These are phyloP conservation scores for Allium cepa DNA, from an alignment of 106 monocot species.

Conservation along the genomic window DNA sequence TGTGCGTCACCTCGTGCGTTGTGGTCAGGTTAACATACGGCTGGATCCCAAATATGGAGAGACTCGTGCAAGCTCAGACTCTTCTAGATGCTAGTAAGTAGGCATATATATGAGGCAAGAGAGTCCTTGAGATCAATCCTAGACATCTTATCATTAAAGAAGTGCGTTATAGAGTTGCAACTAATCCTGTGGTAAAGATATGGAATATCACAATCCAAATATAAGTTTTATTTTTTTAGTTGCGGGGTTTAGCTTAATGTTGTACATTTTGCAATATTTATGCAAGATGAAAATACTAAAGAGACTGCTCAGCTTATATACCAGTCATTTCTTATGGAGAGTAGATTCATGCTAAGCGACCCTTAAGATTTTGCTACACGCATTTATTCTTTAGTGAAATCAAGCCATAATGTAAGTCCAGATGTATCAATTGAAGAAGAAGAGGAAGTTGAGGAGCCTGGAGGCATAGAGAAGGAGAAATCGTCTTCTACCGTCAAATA, in stretches of 20 bases:
- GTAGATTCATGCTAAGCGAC: slow-evolving; percentile 69
- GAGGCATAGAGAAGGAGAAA: slow-evolving; percentile 21
- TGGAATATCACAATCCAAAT: neutral
- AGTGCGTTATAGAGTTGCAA: slow-evolving; percentile 67
- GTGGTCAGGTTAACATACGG: slow-evolving; percentile 87
- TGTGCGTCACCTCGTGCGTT: slow-evolving; percentile 76
- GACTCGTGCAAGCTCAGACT: slow-evolving; percentile 94
- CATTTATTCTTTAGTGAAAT: slow-evolving; percentile 73
- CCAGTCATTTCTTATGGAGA: slow-evolving; percentile 97
- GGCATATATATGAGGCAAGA: slow-evolving; percentile 87
- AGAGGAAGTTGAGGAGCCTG: slow-evolving; percentile 44
- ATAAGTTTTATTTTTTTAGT: too few species aligned
- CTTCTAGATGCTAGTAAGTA: slow-evolving; percentile 73
- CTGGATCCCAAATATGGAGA: slow-evolving; percentile 99
- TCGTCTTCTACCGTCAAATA: slow-evolving; percentile 16
- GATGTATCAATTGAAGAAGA: slow-evolving; percentile 83
- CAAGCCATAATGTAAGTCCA: slow-evolving; percentile 58
- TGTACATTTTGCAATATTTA: too few species aligned
- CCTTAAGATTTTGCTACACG: slow-evolving; percentile 82
- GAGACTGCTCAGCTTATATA: slow-evolving; percentile 86
- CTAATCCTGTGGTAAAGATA: slow-evolving; percentile 62
- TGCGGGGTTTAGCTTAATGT: too few species aligned
- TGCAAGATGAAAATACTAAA: slow-evolving; percentile 66
- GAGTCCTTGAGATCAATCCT: slow-evolving; percentile 95
- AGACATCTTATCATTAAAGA: slow-evolving; percentile 96